Conservation (phyloP, 2,329 filamentous ascomycete species). For the Penicillium sp. region DNA sequence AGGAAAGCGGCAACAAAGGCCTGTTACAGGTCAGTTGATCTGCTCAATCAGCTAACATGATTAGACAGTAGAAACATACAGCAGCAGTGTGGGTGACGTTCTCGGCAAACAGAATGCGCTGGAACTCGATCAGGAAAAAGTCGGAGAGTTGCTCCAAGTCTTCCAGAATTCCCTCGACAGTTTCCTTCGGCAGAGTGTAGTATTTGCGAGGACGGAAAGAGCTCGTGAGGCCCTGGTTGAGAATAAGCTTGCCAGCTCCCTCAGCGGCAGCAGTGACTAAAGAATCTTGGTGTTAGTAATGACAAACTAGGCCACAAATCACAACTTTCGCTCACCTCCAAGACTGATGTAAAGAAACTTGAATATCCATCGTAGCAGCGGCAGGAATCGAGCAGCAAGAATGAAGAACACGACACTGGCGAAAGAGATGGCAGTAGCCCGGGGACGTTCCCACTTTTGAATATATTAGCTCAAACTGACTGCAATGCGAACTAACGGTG, state of each 20-base stretch:
- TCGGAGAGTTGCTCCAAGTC: conserved; percentile 63
- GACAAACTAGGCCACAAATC: background rate
- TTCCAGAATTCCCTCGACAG: conserved; percentile 57
- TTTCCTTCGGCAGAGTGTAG: conserved; percentile 63
- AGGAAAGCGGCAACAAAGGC: conserved; percentile 57
- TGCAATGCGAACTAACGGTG: background rate
- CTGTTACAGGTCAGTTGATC: conserved; percentile 30
- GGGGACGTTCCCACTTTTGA: conserved; percentile 60
- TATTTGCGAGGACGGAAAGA: conserved; percentile 62
- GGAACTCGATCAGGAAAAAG: conserved; percentile 66
- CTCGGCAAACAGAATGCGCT: conserved; percentile 63
- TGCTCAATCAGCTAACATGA: conserved; percentile 5
- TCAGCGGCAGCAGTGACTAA: conserved; percentile 53
- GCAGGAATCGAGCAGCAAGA: conserved; percentile 60
- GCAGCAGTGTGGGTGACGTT: conserved; percentile 58
- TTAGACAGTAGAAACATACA: conserved; percentile 41
- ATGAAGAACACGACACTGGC: conserved; percentile 55
- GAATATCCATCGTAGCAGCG: conserved; percentile 59
- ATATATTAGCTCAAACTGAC: conserved; percentile 7
- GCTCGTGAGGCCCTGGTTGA: conserved; percentile 57
- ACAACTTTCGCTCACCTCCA: conserved; percentile 45
- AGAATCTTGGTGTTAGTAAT: background rate
- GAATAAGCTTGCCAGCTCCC: conserved; percentile 51
- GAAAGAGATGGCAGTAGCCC: conserved; percentile 60
- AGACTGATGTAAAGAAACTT: conserved; percentile 58